phyloP scores from a whole-genome alignment of 225 moss, liverwort and hornwort species.

The Physcomitrellopsis africana region DNA sequence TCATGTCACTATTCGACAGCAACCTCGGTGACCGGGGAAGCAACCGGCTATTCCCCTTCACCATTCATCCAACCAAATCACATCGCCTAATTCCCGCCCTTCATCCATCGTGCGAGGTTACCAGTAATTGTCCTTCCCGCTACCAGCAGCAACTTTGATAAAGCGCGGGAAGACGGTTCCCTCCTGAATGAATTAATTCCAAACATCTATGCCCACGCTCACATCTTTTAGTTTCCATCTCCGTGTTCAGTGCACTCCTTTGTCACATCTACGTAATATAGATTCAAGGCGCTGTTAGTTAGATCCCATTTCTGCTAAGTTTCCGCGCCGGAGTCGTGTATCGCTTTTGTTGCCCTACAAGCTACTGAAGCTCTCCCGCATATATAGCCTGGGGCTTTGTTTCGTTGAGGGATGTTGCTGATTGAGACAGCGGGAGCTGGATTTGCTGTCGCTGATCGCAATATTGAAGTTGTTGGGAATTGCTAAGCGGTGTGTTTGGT shows the following conservation, averaged over 20 bases:
- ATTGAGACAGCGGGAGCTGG: fast-evolving
- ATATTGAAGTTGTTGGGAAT: too few relatives aligned
- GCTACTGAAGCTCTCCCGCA: neutral
- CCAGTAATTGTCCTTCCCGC: too few relatives aligned
- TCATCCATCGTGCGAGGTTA: too few relatives aligned
- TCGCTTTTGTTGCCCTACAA: neutral
- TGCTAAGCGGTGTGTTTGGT: fast-evolving
- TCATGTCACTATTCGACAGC: too few relatives aligned
- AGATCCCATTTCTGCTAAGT: slow-evolving; percentile 14
- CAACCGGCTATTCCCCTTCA: too few relatives aligned
- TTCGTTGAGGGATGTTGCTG: fast-evolving
- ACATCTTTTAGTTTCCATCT: too few relatives aligned
- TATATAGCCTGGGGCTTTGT: neutral
- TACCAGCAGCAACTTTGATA: too few relatives aligned
- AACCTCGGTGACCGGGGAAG: too few relatives aligned
- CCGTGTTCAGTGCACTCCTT: fast-evolving
- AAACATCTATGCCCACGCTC: fast-evolving
- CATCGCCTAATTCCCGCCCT: too few relatives aligned
- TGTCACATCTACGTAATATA: fast-evolving
- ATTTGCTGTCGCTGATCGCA: fast-evolving
- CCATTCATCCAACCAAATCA: too few relatives aligned
- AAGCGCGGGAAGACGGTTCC: too few relatives aligned
- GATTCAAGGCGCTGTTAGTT: neutral
- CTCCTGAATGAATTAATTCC: too few relatives aligned
- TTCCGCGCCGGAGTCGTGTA: slow-evolving; percentile 18